Evolutionary conservation across 1,139 yeast genomes (phyloP).

Genomic region (Pichia sorboxylosa): DNA sequence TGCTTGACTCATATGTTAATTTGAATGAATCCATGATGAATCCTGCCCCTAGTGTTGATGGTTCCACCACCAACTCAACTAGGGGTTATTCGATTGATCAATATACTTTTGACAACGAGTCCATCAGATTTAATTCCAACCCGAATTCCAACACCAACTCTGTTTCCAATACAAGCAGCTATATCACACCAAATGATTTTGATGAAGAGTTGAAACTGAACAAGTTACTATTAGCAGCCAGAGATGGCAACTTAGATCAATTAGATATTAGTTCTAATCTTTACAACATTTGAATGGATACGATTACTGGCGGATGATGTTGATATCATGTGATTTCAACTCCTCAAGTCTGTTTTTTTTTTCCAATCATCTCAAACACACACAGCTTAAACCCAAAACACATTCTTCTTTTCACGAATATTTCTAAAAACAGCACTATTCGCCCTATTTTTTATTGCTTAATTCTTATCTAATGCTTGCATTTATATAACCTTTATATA

Average conservation of each 20-base stretch:
- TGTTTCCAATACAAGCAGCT: not conserved
- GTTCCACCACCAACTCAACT: not conserved
- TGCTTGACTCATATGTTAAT: constrained; percentile 10
- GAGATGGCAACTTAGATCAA: constrained; percentile 21
- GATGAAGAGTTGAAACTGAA: constrained; percentile 23
- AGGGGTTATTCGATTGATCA: constrained; percentile 12
- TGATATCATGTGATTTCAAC: too few relatives aligned
- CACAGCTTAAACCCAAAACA: too few relatives aligned
- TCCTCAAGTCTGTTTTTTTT: too few relatives aligned
- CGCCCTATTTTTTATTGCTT: too few relatives aligned
- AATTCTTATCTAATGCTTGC: too few relatives aligned
- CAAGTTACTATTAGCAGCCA: constrained; percentile 21
- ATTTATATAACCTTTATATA: too few relatives aligned
- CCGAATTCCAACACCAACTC: not conserved
- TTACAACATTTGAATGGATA: constrained; percentile 9
- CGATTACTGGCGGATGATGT: too few relatives aligned
- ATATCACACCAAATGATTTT: not conserved
- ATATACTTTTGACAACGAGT: constrained; percentile 14
- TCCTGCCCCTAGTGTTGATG: not conserved
- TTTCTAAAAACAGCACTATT: too few relatives aligned
- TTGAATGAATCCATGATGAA: constrained; percentile 9
- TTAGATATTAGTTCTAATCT: constrained; percentile 20
- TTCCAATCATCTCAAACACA: too few relatives aligned
- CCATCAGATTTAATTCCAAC: constrained; percentile 17
- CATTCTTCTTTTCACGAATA: too few relatives aligned